Base-by-base conservation (phyloP, 176 grass and related monocot genomes). In the Raddia guianensis region DNA sequence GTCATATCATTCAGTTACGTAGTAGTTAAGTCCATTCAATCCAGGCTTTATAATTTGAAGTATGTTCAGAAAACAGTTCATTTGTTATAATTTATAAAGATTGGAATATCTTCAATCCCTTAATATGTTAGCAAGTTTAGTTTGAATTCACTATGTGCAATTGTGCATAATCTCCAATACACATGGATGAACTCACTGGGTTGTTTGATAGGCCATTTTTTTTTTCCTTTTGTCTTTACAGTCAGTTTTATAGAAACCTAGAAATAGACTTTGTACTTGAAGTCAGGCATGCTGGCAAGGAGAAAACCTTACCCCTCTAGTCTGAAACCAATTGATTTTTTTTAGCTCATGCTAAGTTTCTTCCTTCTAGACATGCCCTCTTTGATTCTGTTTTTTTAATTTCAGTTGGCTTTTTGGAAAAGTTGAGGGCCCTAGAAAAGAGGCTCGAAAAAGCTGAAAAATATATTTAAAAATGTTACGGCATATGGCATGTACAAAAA, bases 31-130 rank as follows among this genome's bases (percentile, higher is more conserved):
- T 77, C 46, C 27, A 60, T 74, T 72, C 19, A 73, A n/a, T 61
- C 13, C 83, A 33, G 35, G 14, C 51, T 66, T 73, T 9, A 33
- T 68, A 68, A 74, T 79, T 79, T 51, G 8, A 67, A 67, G 52
- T 68, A 74, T 84, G 2, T 13, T 88, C 11, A 19, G 57, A 66
- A 7, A 77, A 43, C 63, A 82, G 32, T 20, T 74, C 62, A 45
- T 79, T n/a, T 43, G 61, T 76, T 80, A 16, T 45, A 27, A 49
- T 61, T 76, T 80, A 16, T 45, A 27, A 49, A 21, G 43, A 70
- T 69, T 27, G 18, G 10, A 70, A 49, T 49, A 18, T 2, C 56
- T 70, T 48, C 54, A 65, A 70, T 69, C 19, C 14, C 70, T 52
- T 69, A 69, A 44, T 32, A 80, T 69, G 40, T 67, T 57, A 18